Conservation (phyloP, 805 yeast genomes). For the Metschnikowia bowlesiae region DNA sequence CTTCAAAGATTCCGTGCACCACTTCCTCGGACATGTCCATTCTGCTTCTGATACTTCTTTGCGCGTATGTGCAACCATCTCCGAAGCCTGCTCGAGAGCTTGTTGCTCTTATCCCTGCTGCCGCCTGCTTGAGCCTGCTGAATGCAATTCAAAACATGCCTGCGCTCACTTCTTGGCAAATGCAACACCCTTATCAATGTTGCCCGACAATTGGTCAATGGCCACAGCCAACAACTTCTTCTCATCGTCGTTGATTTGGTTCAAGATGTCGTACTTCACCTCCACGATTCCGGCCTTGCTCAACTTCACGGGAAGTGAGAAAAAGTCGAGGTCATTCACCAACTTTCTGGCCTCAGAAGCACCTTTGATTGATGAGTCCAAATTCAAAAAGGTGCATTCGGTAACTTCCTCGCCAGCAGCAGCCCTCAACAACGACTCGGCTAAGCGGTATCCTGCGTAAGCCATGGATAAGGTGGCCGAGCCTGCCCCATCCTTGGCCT, state of each 20-base stretch:
- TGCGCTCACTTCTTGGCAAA: slow-evolving; percentile 26
- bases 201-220: slow-evolving; percentile 48
- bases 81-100: too few relatives aligned
- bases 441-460: slow-evolving; percentile 81
- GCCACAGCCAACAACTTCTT: slow-evolving; percentile 51
- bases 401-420: slow-evolving; percentile 24
- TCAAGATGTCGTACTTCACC: slow-evolving; percentile 51
- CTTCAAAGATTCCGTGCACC: too few relatives aligned
- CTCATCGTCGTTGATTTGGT: slow-evolving; percentile 48
- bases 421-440: slow-evolving; percentile 46
- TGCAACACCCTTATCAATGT: slow-evolving; percentile 55
- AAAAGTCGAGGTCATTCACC: slow-evolving; percentile 43
- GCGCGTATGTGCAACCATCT: too few relatives aligned
- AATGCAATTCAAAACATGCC: too few relatives aligned
- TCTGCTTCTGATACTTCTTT: too few relatives aligned
- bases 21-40: too few relatives aligned
- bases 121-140: too few relatives aligned
- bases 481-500: slow-evolving; percentile 92
- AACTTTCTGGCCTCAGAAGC: slow-evolving; percentile 47
- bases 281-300: slow-evolving; percentile 51
- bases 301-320: slow-evolving; percentile 61
- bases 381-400: slow-evolving; percentile 50
- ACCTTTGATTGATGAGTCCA: slow-evolving; percentile 48
- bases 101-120: too few relatives aligned
- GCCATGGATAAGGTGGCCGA: slow-evolving; percentile 97